Evolutionary conservation across 148 eudicot species (phyloP), one percentile per base, ranked within the genome.

Genomic region (Silene conica): DNA sequence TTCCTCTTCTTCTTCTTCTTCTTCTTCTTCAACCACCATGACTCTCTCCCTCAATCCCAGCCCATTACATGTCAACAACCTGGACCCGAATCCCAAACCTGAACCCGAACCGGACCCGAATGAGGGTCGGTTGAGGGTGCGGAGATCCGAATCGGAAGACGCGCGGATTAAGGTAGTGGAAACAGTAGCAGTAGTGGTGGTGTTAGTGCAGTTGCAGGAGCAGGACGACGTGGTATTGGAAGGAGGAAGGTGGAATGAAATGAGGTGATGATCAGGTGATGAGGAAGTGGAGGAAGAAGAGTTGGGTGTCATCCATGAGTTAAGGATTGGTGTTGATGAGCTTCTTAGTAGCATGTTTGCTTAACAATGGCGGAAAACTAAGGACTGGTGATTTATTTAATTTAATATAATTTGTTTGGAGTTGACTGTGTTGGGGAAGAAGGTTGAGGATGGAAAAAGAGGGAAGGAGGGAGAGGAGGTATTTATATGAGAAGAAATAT

Each of bases 251-350:
- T 76, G 63, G 70, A 71, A 63, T 1, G 67, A 54, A 7, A 50
- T 67, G 22, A 18, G 67, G 0, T 74, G 78, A 20, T 22, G 41
- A 6, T 31, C 65, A 26, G 76, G 71, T 19, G 79, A 18, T 5
- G 76, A 63, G 0, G 82, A 63, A 1, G 82, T 61, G 8, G 78
- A 62, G 15, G 77, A 61, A n/a, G 73, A 56, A 7, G 70, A 48
- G 54, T 48, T 75, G 3, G 81, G 71, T 3, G 23, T 22, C 83
- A 23, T 22, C 83, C 82, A 85, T 78, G 86, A 83, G 31, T 77
- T 76, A 2, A 83, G 77, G 3, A 82, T 38, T 60, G 90, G 86
- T 3, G 88, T 83, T 26, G 90, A 87, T 45, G 90, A 58, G 68
- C 85, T 87, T 25, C 90, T 67, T 5, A 87, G 85, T 13, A 87